These are phyloP conservation scores for Septoria linicola DNA, from an alignment of 2,329 filamentous ascomycete species.

Conservation along the genomic window DNA sequence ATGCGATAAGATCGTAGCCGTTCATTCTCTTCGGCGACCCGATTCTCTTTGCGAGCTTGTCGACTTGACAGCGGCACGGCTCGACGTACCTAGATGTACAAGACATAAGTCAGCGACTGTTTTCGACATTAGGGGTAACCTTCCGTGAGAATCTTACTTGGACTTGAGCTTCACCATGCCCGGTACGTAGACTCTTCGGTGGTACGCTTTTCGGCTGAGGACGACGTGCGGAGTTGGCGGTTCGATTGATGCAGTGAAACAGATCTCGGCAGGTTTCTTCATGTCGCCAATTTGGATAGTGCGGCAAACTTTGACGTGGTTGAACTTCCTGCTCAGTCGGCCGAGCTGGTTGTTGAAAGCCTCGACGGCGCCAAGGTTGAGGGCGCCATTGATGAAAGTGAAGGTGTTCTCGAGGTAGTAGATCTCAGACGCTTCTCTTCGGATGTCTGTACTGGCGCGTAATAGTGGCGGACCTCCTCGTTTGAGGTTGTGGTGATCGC, in stretches of 20 bases:
- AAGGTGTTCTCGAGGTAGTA: constrained; percentile 15
- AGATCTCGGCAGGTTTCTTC: not conserved
- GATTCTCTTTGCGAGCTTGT: not conserved
- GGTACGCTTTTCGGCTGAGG: constrained; percentile 1
- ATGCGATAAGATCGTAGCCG: constrained; percentile 2
- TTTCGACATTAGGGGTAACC: no score
- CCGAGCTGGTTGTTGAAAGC: constrained; percentile 4
- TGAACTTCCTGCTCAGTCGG: constrained; percentile 1
- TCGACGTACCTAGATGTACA: no score
- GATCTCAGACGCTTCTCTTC: constrained; percentile 11
- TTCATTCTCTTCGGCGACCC: not conserved
- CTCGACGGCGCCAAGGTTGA: not conserved
- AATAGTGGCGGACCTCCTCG: constrained; percentile 6
- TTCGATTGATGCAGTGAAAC: constrained; percentile 1
- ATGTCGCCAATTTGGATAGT: constrained; percentile 7
- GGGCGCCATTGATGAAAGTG: constrained; percentile 1
- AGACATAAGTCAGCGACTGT: no score
- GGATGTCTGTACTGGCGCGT: constrained; percentile 5
- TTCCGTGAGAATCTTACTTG: not conserved
- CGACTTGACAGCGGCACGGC: constrained; percentile 8
- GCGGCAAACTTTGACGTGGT: constrained; percentile 7
- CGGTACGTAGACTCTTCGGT: not conserved
- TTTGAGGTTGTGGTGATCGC: not conserved
- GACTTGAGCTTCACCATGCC: constrained; percentile 4
- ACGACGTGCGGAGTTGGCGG: not conserved